Conservation (phyloP, 371 early-diverging fungal species). For the Mortierella sp. region DNA sequence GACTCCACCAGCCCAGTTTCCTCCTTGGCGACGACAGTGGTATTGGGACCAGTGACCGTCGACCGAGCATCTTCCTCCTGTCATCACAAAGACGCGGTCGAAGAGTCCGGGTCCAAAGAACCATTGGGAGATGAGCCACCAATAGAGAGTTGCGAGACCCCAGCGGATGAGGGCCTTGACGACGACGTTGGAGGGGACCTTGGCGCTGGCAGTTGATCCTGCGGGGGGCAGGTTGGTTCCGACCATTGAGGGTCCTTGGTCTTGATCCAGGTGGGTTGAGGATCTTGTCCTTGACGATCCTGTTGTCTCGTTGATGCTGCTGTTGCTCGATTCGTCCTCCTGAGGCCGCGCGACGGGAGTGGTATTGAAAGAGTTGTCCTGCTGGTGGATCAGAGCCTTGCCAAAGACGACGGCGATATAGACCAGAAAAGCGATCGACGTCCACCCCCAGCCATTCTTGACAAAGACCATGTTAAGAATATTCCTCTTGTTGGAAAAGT, state of each 20-base stretch:
- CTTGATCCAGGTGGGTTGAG: not conserved
- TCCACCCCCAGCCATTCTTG: slow-evolving; percentile 92
- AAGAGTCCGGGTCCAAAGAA: slow-evolving; percentile 85
- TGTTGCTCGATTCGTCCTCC: not conserved
- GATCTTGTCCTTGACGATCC: slow-evolving; percentile 5
- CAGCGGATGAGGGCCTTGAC: slow-evolving; percentile 66
- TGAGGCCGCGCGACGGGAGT: slow-evolving; percentile 15
- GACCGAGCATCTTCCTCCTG: slow-evolving; percentile 75
- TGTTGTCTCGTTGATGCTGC: not conserved
- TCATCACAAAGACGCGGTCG: slow-evolving; percentile 80
- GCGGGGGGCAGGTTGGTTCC: slow-evolving; percentile 19
- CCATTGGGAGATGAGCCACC: slow-evolving; percentile 89
- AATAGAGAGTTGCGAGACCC: slow-evolving; percentile 80
- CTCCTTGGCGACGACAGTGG: slow-evolving; percentile 76
- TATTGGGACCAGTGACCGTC: slow-evolving; percentile 40
- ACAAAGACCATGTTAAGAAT: slow-evolving; percentile 82
- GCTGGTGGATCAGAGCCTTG: slow-evolving; percentile 21
- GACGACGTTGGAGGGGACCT: slow-evolving; percentile 22
- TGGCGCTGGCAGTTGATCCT: slow-evolving; percentile 20
- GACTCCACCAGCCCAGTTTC: slow-evolving; percentile 82
- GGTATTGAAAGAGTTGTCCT: not conserved
- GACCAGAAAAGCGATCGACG: slow-evolving; percentile 66
- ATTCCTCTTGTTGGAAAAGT: slow-evolving; percentile 82
- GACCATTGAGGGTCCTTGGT: slow-evolving; percentile 4
- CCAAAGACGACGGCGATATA: slow-evolving; percentile 58